Base-by-base conservation (phyloP, 441 rosid species). In the Syzygium malaccense region DNA sequence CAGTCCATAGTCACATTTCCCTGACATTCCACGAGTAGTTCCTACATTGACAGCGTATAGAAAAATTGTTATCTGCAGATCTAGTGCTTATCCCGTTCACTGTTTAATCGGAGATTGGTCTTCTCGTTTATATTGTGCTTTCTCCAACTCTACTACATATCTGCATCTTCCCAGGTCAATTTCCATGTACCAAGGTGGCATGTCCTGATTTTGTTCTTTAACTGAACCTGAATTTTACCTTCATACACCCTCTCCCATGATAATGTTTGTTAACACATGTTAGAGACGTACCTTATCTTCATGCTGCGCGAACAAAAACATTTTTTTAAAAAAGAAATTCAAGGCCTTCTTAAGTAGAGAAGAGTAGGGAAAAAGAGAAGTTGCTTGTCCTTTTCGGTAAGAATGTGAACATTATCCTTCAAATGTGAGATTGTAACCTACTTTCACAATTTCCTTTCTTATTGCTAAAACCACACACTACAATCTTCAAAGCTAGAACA, bases 251-350 rank as follows among this genome's bases (percentile, higher is more conserved):
- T 68, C 79, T 33, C 25, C 48, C 45, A 18, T 17, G 41, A 64
- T 33, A 7, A 64, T 15, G 25, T 68, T 19, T 18, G 33, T 33
- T 68, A 33, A 68, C 79, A 33, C 45, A 37, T 68, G 25, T 68
- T 33, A 18, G 79, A 25, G 14, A 33, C 6, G 14, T 68, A 32
- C 23, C 41, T 68, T 9, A 45, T 33, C 79, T 19, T 32, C 79
- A 19, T 32, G 48, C 11, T 68, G 79, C 48, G 9, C 14, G 9
- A 37, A 37, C 26, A 33, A 68, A 19, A 33, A 37, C 14, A 32
- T 18, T 66, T 88, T 92, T 94, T 92, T 93, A 93, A 41, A 41
- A 97, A 94, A 89, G 96, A 87, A 90, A 97, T 92, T 85, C 99
- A 94, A 91, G 95, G 93, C 93, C 94, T 96, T 45, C 48, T 88